Evolutionary conservation across 306 rosid species (phyloP), one percentile per base, ranked within the genome.

Genomic region (Cucurbita argyrosperma): DNA sequence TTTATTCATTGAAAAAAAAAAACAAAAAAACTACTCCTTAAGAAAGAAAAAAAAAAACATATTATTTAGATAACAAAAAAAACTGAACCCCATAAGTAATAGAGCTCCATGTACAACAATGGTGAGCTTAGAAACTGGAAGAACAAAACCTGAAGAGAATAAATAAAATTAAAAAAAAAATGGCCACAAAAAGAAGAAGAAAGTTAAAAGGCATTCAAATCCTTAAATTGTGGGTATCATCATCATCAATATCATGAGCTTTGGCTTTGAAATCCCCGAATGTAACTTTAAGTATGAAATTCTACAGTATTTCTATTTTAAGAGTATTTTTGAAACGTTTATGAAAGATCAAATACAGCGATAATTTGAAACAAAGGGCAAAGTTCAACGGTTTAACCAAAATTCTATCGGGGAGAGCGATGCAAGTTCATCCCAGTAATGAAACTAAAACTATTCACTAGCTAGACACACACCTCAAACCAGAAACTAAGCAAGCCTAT

Each of bases 231-330:
- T 43, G 21, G 47, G 8, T 6, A 7, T 68, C 35, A 66, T 66
- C 10, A 43, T 18, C 76, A 66, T 66, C 5, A 46, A 26, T 26
- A 26, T 26, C 30, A 26, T 39, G 72, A 78, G 39, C 74, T 71
- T 12, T 72, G 85, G 76, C 91, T 80, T 62, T 82, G 80, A 79
- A 81, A 78, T 53, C 84, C 78, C 8, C 6, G 7, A 42, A 8
- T 42, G 9, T 42, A 42, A 6, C 23, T 6, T 42, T 42, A 1
- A 1, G 8, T 8, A 7, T 8, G 8, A 42, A 42, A 42, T 42
- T 42, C 8, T 42, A 42, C 7, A 42, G 45, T 42, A 42, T 7
- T 42, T 6, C 46, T 5, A 42, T 8, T 8, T 1, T 46, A 47
- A 47, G 16, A 15, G 1, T 11, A 12, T 0, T 13, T 50, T 4